phyloP scores from a whole-genome alignment of 2,329 filamentous ascomycete genomes.

The Fusarium lyarnte region DNA sequence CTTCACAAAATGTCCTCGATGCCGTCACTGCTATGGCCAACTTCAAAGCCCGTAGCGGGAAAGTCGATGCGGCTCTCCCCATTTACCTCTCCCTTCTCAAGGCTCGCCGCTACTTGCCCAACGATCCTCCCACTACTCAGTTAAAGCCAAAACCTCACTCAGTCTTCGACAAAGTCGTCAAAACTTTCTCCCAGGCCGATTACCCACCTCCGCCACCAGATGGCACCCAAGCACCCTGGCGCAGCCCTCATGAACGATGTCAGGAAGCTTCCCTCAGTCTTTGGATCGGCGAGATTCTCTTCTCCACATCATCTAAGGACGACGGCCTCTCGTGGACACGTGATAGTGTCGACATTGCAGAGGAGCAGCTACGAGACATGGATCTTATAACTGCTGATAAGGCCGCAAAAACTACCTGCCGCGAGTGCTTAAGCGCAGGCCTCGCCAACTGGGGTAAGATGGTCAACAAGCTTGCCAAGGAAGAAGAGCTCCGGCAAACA shows the following conservation, averaged over 20 bases:
- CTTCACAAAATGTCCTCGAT: conserved; percentile 78
- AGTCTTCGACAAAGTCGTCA: conserved; percentile 36
- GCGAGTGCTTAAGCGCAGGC: conserved; percentile 79
- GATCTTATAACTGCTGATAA: conserved; percentile 41
- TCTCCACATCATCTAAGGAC: conserved; percentile 67
- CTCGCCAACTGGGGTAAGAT: conserved; percentile 86
- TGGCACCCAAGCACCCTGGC: conserved; percentile 73
- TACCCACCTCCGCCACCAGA: conserved; percentile 78
- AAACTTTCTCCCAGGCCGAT: conserved; percentile 56
- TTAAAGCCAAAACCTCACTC: conserved; percentile 9
- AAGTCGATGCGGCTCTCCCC: conserved; percentile 76
- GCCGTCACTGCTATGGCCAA: conserved; percentile 81
- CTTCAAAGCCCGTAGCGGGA: conserved; percentile 76
- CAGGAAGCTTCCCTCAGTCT: conserved; percentile 87
- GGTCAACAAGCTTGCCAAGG: conserved; percentile 71
- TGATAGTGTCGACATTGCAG: conserved; percentile 84
- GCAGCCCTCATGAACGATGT: conserved; percentile 73
- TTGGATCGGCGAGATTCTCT: conserved; percentile 95
- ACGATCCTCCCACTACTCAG: conserved; percentile 39
- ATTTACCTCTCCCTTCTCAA: conserved; percentile 87
- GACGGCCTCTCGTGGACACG: conserved; percentile 89
- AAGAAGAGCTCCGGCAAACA: conserved; percentile 56
- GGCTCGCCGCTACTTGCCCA: conserved; percentile 72
- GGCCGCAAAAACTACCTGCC: conserved; percentile 66
- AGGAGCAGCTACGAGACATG: conserved; percentile 68